phyloP scores from a whole-genome alignment of 306 rosid species.

The Ochetophila trinervis region DNA sequence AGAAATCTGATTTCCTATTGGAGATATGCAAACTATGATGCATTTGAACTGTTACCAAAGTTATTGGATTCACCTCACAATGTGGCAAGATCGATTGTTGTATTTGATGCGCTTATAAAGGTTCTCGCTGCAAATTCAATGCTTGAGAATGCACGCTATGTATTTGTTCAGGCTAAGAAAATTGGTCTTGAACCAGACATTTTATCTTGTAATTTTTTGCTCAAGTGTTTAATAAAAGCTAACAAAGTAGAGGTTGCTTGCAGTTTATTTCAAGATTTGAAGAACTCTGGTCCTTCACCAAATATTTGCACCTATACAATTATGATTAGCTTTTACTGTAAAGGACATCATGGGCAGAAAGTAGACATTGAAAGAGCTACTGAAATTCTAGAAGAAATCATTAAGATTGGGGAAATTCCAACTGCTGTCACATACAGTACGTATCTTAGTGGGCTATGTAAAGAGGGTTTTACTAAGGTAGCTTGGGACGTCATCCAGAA shows the following conservation, averaged over 20 bases:
- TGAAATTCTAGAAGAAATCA: slow-evolving; percentile 45
- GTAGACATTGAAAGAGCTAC: slow-evolving; percentile 42
- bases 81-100: slow-evolving; percentile 34
- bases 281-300: slow-evolving; percentile 47
- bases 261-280: slow-evolving; percentile 42
- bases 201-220: slow-evolving; percentile 54
- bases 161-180: slow-evolving; percentile 42
- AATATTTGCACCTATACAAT: slow-evolving; percentile 55
- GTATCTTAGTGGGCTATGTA: slow-evolving; percentile 61
- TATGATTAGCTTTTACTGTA: slow-evolving; percentile 56
- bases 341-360: slow-evolving; percentile 35
- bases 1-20: slow-evolving; percentile 44
- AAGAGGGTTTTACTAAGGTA: slow-evolving; percentile 35
- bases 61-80: slow-evolving; percentile 45
- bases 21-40: slow-evolving; percentile 29
- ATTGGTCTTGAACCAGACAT: slow-evolving; percentile 41
- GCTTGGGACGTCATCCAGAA: slow-evolving; percentile 39
- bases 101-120: slow-evolving; percentile 48
- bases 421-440: slow-evolving; percentile 51
- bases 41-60: slow-evolving; percentile 32
- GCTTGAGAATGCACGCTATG: slow-evolving; percentile 58
- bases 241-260: slow-evolving; percentile 44
- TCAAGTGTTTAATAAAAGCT: slow-evolving; percentile 59
- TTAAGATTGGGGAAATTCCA: slow-evolving; percentile 41
- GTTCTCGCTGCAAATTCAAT: slow-evolving; percentile 56